Percentiles rank a stretch among this genome's conserved stretches.
Conservation (phyloP, 2,329 filamentous ascomycete species). For the Nigrograna mackinnonii region DNA sequence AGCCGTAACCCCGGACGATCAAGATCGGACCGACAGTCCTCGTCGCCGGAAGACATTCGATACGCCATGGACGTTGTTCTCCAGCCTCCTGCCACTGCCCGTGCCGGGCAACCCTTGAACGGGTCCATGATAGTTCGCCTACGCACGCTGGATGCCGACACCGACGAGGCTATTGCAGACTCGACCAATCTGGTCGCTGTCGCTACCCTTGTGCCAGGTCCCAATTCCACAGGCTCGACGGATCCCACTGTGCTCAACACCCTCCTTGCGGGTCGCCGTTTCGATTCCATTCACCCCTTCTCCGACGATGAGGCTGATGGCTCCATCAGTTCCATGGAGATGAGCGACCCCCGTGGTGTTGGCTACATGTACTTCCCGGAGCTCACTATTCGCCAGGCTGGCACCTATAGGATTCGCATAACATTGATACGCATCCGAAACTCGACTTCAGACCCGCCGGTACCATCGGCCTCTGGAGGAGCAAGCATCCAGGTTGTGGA, state of each 20-base stretch:
- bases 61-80: conserved; percentile 44
- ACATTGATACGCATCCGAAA: conserved; percentile 38
- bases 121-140: conserved; percentile 38
- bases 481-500: conserved; percentile 35
- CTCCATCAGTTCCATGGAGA: conserved; percentile 39
- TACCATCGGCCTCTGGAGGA: conserved; percentile 26
- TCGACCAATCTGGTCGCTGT: conserved; percentile 37
- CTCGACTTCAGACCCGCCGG: conserved; percentile 27
- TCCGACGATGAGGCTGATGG: conserved; percentile 40
- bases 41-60: conserved; percentile 31
- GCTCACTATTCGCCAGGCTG: conserved; percentile 38
- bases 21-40: conserved; percentile 24
- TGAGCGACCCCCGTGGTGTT: conserved; percentile 34
- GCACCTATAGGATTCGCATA: conserved; percentile 41
- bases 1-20: conserved; percentile 23
- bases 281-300: conserved; percentile 40
- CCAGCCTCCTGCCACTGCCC: conserved; percentile 38
- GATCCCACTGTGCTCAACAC: conserved; percentile 32
- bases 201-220: conserved; percentile 32
- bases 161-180: conserved; percentile 35
- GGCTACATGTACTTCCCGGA: conserved; percentile 43
- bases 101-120: conserved; percentile 32
- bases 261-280: conserved; percentile 32
- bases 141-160: conserved; percentile 31
- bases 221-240: conserved; percentile 27